A percentile compares a stretch with the other conserved stretches of the same genome.
These are phyloP conservation scores for Metschnikowia aberdeeniae DNA, from an alignment of 805 yeast species.

Conservation along the genomic window DNA sequence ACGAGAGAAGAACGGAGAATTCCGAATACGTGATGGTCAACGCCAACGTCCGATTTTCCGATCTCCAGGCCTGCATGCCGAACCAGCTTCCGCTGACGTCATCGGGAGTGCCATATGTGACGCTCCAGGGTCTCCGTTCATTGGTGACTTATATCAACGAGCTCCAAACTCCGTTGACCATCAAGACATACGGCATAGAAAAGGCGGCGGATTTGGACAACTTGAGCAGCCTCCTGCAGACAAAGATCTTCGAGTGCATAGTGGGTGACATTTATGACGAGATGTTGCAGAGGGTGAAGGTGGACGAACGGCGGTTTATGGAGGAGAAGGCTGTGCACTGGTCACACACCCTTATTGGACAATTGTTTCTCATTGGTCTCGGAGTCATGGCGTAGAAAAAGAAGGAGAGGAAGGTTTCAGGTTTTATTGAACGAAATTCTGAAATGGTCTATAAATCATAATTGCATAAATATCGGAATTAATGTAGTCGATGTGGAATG, in stretches of 20 bases:
- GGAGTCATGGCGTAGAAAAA: constrained; percentile 48
- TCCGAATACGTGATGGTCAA: constrained; percentile 61
- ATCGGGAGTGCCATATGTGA: constrained; percentile 50
- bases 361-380: constrained; percentile 51
- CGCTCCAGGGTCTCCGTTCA: constrained; percentile 57
- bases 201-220: constrained; percentile 37
- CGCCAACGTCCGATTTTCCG: constrained; percentile 59
- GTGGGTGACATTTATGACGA: constrained; percentile 58
- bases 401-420: background rate
- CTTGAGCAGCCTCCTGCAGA: constrained; percentile 34
- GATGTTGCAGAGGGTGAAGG: constrained; percentile 48
- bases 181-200: constrained; percentile 40
- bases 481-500: too few species aligned
- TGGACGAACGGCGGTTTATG: constrained; percentile 47
- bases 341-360: constrained; percentile 60
- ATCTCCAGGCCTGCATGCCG: constrained; percentile 55
- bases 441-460: too few species aligned
- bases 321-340: constrained; percentile 46
- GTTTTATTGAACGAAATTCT: background rate
- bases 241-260: constrained; percentile 47
- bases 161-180: constrained; percentile 27
- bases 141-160: constrained; percentile 57
- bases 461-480: too few species aligned
- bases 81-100: constrained; percentile 46
- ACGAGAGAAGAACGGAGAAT: constrained; percentile 9